Evolutionary conservation across 495 filamentous ascomycete species (phyloP).

Genomic region (Xylaria cubensis): DNA sequence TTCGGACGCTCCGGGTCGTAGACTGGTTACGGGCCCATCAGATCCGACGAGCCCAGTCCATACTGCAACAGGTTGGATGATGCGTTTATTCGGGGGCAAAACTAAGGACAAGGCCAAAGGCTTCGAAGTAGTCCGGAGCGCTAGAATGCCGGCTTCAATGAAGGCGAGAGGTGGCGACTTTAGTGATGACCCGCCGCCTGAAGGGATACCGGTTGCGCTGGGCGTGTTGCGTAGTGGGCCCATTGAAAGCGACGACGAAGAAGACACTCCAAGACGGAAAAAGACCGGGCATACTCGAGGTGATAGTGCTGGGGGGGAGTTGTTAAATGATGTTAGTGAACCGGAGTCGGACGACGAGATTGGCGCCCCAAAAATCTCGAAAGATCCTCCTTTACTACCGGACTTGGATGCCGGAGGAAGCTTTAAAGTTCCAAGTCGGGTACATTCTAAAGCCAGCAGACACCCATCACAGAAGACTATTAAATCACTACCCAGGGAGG

Average conservation of each 20-base stretch:
- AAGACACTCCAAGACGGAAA: constrained; percentile 41
- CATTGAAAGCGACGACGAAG: constrained; percentile 66
- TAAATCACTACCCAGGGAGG: constrained; percentile 30
- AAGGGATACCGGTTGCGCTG: constrained; percentile 65
- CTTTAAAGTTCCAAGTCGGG: constrained; percentile 69
- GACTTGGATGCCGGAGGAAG: constrained; percentile 66
- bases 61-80: constrained; percentile 87
- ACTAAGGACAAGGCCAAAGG: constrained; percentile 91
- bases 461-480: constrained; percentile 37
- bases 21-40: constrained; percentile 89
- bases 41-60: constrained; percentile 92
- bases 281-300: constrained; percentile 33
- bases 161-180: constrained; percentile 59
- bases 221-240: constrained; percentile 62
- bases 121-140: constrained; percentile 92
- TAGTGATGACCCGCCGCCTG: constrained; percentile 55
- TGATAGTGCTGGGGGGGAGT: constrained; percentile 46
- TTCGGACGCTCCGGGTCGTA: constrained; percentile 78
- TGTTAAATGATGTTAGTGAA: constrained; percentile 54
- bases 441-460: constrained; percentile 63
- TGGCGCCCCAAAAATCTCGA: constrained; percentile 55
- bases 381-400: constrained; percentile 65
- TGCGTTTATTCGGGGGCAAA: constrained; percentile 77
- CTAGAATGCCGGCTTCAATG: constrained; percentile 71
- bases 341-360: constrained; percentile 46